Evolutionary conservation across 352 stramenopile species (phyloP), one percentile per base, ranked within the genome.

Genomic region (Phytophthora lateralis): DNA sequence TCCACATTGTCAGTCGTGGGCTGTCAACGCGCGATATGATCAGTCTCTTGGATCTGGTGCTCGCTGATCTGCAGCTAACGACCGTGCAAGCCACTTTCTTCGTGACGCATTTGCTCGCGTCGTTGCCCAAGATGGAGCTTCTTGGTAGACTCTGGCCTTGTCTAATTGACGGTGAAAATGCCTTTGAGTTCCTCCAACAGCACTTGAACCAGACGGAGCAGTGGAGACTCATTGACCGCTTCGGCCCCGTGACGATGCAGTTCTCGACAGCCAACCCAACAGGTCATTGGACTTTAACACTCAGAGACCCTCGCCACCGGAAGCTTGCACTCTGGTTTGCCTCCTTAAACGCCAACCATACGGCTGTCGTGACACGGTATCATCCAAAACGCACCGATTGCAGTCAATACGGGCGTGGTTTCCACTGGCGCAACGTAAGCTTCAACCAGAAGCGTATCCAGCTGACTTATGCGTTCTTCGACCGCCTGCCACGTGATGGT

Each of bases 251-350:
- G 0, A 73, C 66, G 17, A 76, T 90, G 37, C 80, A 90, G 61
- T 91, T 91, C 29, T 80, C 78, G 18, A 78, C 69, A 1, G 55
- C 66, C 2, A 91, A 89, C 43, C 80, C 80, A 0, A 91, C 82
- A 15, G 82, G 80, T 0, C 75, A 80, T 7, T 92, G 80, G 75
- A 69, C 47, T 14, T 62, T 92, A 10, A 73, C 85, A 12, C 53
- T 90, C 24, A 63, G 66, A 34, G 72, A 92, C 43, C 59, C 70
- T 14, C 60, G 77, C 11, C 80, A 92, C 6, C 73, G 82, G 34
- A 88, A 89, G 51, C 47, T 92, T 8, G 80, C 78, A 3, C 49
- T 92, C 15, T 89, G 78, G 78, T 90, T 92, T 46, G 73, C 82
- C 8, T 82, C 76, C 12, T 55, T 92, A 17, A 92, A 89, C 41